Conservation (phyloP, 257 asterid genomes). For the Ajuga chamaepitys region DNA sequence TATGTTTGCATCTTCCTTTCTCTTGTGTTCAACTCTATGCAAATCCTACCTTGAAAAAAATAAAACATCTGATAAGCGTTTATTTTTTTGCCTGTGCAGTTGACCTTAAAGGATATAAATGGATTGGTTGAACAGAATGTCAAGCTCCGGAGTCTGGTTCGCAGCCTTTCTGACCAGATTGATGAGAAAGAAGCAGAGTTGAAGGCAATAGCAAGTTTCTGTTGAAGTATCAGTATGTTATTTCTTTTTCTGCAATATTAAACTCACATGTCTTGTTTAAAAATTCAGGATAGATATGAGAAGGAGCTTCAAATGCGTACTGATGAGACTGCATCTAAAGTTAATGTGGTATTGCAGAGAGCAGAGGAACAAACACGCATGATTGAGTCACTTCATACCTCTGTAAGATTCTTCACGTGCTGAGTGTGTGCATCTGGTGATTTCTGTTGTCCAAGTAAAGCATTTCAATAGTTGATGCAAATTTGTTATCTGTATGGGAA, state of each 20-base stretch:
- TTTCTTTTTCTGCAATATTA: background rate
- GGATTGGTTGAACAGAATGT: conserved; percentile 89
- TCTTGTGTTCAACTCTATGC: too few species aligned
- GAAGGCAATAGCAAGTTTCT: conserved; percentile 38
- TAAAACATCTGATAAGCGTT: background rate
- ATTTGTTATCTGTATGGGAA: background rate
- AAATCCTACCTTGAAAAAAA: background rate
- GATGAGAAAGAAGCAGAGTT: conserved; percentile 62
- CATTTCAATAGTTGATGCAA: background rate
- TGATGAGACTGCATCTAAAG: conserved; percentile 57
- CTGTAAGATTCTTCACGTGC: conserved; percentile 46
- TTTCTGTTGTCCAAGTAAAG: background rate
- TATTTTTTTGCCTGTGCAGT: conserved; percentile 31
- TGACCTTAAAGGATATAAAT: conserved; percentile 80
- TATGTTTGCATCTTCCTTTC: background rate
- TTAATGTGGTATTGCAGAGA: conserved; percentile 55
- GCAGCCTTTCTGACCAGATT: conserved; percentile 63
- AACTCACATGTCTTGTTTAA: conserved; percentile 7
- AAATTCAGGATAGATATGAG: conserved; percentile 55
- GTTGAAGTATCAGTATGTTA: background rate
- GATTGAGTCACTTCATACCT: conserved; percentile 88
- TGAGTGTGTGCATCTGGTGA: background rate
- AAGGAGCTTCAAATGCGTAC: conserved; percentile 59
- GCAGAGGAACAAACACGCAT: conserved; percentile 81
- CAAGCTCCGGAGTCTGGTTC: conserved; percentile 64